Evolutionary conservation across 148 eudicot genomes (phyloP).

Genomic region (Silene uniflora): DNA sequence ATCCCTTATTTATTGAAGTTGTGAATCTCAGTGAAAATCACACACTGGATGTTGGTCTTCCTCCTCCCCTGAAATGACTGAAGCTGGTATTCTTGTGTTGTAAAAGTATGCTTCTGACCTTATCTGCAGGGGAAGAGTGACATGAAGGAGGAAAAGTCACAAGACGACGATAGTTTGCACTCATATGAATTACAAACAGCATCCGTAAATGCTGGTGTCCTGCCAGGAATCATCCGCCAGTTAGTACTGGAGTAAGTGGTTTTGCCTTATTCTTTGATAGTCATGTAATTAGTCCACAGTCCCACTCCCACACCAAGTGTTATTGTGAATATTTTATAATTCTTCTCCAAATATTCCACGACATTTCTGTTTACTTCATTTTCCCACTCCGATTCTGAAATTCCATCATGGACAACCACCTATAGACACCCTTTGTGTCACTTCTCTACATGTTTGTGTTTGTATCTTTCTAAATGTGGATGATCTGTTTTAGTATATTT

Average conservation of each 20-base stretch:
- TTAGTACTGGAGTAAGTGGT: conserved; percentile 64
- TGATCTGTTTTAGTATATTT: neutral
- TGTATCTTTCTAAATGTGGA: neutral
- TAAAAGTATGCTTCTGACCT: neutral
- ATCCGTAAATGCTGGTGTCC: conserved; percentile 70
- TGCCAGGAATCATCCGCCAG: conserved; percentile 87
- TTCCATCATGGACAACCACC: neutral
- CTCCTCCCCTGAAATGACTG: neutral
- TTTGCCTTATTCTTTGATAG: neutral
- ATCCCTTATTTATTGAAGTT: neutral
- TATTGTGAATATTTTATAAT: neutral
- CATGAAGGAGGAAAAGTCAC: conserved; percentile 18
- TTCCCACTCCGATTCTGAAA: neutral
- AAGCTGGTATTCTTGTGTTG: neutral
- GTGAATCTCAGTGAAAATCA: neutral
- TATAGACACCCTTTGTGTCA: neutral
- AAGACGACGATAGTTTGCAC: conserved; percentile 17
- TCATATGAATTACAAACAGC: conserved; percentile 81
- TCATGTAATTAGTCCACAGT: neutral
- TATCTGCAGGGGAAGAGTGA: conserved; percentile 41
- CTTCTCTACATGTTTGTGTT: neutral
- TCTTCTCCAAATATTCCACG: neutral
- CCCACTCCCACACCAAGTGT: neutral
- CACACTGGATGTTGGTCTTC: neutral
- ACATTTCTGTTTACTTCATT: neutral